These are phyloP conservation scores for Solanum bulbocastanum DNA, from an alignment of 257 asterid species.

Conservation along the genomic window DNA sequence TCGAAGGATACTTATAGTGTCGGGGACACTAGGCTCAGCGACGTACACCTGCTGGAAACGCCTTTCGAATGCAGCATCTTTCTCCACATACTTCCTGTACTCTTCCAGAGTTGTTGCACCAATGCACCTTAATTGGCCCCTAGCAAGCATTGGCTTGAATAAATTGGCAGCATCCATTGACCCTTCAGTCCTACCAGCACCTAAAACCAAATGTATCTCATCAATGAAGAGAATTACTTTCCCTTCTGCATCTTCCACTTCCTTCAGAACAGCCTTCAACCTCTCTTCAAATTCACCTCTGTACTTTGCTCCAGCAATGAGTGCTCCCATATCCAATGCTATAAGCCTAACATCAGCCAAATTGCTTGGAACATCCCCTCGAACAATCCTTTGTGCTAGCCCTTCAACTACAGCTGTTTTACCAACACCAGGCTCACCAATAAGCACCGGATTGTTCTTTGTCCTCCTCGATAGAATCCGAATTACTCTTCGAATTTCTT, in stretches of 20 bases:
- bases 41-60: slow-evolving; percentile 73
- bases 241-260: slow-evolving; percentile 73
- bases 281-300: slow-evolving; percentile 73
- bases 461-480: slow-evolving; percentile 62
- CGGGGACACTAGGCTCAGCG: slow-evolving; percentile 58
- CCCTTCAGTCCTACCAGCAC: slow-evolving; percentile 67
- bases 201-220: slow-evolving; percentile 58
- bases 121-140: slow-evolving; percentile 63
- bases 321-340: slow-evolving; percentile 67
- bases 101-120: slow-evolving; percentile 66
- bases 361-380: slow-evolving; percentile 52
- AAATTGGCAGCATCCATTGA: slow-evolving; percentile 71
- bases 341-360: slow-evolving; percentile 66
- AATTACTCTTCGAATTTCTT: slow-evolving; percentile 53
- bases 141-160: slow-evolving; percentile 73
- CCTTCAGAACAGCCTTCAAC: slow-evolving; percentile 54
- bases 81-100: slow-evolving; percentile 61
- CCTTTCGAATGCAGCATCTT: slow-evolving; percentile 73
- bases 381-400: slow-evolving; percentile 59
- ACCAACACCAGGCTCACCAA: slow-evolving; percentile 73
- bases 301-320: slow-evolving; percentile 69
- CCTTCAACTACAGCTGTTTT: slow-evolving; percentile 75
- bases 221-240: slow-evolving; percentile 58
- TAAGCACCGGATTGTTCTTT: slow-evolving; percentile 60
- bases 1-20: slow-evolving; percentile 53